A percentile compares a stretch with the other conserved stretches of the same genome.
Conservation (phyloP, 1,284 basidiomycete species). For the Leccinum subrobustum region DNA sequence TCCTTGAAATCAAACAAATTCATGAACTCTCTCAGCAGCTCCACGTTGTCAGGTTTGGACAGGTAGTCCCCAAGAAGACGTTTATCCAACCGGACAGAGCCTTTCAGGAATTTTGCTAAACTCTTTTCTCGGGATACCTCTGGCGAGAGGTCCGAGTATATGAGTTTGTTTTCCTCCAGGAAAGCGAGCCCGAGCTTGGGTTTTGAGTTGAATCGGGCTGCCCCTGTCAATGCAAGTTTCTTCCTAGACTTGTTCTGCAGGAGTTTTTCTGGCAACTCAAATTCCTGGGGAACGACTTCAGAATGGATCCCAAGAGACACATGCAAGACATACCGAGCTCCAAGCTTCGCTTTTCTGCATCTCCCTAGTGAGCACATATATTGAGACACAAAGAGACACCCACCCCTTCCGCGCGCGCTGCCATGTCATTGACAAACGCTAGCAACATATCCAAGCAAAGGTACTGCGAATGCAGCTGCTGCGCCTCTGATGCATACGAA, state of each 20-base stretch:
- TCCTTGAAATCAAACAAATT: conserved; percentile 87
- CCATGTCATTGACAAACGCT: conserved; percentile 87
- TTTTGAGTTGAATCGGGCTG: conserved; percentile 91
- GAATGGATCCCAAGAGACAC: background rate
- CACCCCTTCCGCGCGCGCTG: conserved; percentile 72
- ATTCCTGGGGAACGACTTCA: conserved; percentile 40
- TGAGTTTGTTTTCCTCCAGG: conserved; percentile 84
- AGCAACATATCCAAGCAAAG: conserved; percentile 89
- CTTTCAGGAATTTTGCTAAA: conserved; percentile 85
- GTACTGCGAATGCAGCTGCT: conserved; percentile 80
- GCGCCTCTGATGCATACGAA: conserved; percentile 61
- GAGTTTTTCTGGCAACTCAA: conserved; percentile 58
- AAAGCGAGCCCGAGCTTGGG: conserved; percentile 92
- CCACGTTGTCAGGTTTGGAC: conserved; percentile 85
- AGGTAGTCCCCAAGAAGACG: conserved; percentile 93
- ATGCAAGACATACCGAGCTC: conserved; percentile 50
- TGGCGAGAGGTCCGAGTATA: conserved; percentile 66
- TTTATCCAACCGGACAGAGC: conserved; percentile 88
- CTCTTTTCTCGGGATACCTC: conserved; percentile 57
- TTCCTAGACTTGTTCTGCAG: conserved; percentile 82
- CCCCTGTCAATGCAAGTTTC: conserved; percentile 82
- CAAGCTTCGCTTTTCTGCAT: conserved; percentile 48
- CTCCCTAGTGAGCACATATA: conserved; percentile 24
- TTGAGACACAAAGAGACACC: conserved; percentile 32
- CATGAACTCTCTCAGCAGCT: conserved; percentile 87